Evolutionary conservation across 257 asterid genomes (phyloP).

Genomic region (Gentiana dahurica): DNA sequence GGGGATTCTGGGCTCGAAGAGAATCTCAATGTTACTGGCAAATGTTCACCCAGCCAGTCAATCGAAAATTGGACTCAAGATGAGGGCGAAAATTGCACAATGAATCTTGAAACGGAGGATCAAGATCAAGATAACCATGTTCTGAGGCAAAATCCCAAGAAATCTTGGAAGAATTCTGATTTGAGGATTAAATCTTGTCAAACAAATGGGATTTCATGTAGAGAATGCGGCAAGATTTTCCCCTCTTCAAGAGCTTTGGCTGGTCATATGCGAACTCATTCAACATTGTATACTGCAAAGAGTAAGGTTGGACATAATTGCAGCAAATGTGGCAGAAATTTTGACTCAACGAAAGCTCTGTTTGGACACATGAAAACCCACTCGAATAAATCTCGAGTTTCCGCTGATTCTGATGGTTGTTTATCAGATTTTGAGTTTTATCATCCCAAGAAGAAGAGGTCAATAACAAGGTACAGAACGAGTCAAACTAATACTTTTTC

Average conservation of each 20-base stretch:
- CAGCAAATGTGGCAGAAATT: slow-evolving; percentile 52
- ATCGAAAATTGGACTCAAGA: slow-evolving; percentile 11
- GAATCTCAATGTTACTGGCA: slow-evolving; percentile 4
- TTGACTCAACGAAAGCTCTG: slow-evolving; percentile 62
- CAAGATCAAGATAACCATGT: slow-evolving; percentile 39
- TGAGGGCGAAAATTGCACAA: background rate
- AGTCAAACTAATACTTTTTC: slow-evolving; percentile 21
- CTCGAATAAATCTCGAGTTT: slow-evolving; percentile 38
- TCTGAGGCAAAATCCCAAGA: slow-evolving; percentile 64
- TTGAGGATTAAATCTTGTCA: slow-evolving; percentile 13
- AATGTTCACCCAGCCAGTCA: slow-evolving; percentile 21
- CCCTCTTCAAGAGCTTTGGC: slow-evolving; percentile 57
- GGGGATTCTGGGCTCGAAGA: slow-evolving; percentile 6
- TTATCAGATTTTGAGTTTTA: slow-evolving; percentile 33
- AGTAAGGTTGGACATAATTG: slow-evolving; percentile 29
- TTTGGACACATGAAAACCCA: slow-evolving; percentile 89
- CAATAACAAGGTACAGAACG: slow-evolving; percentile 43
- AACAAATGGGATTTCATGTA: slow-evolving; percentile 24
- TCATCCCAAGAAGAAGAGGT: slow-evolving; percentile 55
- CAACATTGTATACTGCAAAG: slow-evolving; percentile 18
- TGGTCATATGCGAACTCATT: slow-evolving; percentile 75
- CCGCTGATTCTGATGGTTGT: slow-evolving; percentile 23
- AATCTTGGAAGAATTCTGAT: slow-evolving; percentile 59
- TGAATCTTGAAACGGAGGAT: slow-evolving; percentile 16
- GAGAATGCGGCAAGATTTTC: slow-evolving; percentile 55